Conservation (phyloP, 176 grass and related monocot species). For the Canna indica region DNA sequence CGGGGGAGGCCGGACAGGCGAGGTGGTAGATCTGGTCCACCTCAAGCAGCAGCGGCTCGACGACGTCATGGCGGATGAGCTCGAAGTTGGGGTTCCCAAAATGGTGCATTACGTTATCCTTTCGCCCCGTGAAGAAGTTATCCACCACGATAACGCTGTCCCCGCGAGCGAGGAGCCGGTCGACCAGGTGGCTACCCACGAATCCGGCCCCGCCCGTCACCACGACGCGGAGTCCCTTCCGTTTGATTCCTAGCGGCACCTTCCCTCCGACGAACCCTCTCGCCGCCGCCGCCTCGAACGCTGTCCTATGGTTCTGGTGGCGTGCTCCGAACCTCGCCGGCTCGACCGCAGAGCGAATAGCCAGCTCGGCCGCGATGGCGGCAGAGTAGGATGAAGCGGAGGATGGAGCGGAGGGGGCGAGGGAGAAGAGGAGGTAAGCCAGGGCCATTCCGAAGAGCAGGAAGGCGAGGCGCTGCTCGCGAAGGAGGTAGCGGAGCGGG, state of each 20-base stretch:
- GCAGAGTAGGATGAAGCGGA: not conserved
- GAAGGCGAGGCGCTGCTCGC: slow-evolving; percentile 67
- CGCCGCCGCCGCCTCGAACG: slow-evolving; percentile 1
- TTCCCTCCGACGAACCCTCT: slow-evolving; percentile 26
- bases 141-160: slow-evolving; percentile 93
- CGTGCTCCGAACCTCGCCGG: slow-evolving; percentile 1
- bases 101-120: slow-evolving; percentile 84
- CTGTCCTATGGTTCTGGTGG: not conserved
- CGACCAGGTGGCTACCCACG: slow-evolving; percentile 86
- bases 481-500: slow-evolving; percentile 39
- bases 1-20: slow-evolving; percentile 82
- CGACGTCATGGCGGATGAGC: slow-evolving; percentile 83
- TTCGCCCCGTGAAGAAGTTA: slow-evolving; percentile 78
- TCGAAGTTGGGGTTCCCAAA: slow-evolving; percentile 52
- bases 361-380: not conserved
- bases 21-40: slow-evolving; percentile 98
- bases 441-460: slow-evolving; percentile 60
- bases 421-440: slow-evolving; percentile 18
- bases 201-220: slow-evolving; percentile 77
- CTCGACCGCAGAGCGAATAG: slow-evolving; percentile 1
- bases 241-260: slow-evolving; percentile 58
- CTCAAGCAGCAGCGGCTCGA: slow-evolving; percentile 86
- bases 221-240: slow-evolving; percentile 48
- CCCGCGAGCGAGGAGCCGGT: slow-evolving; percentile 49
- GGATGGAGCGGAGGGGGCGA: not conserved